phyloP scores from a whole-genome alignment of 1,284 basidiomycete genomes.

The Marasmius oreades region DNA sequence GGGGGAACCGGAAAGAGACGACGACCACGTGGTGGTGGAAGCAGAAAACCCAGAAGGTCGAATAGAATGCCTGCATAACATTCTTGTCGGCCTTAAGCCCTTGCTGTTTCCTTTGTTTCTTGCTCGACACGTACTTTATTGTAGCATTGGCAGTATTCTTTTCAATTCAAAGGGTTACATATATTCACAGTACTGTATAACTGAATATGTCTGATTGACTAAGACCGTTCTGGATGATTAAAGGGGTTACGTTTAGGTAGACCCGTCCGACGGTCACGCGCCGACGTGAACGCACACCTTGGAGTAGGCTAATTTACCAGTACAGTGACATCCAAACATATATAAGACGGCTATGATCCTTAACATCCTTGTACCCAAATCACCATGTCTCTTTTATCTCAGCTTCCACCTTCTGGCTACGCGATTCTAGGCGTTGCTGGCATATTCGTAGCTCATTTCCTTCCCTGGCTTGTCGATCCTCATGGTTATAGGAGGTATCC shows the following conservation, averaged over 20 bases:
- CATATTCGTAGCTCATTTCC: conserved; percentile 8
- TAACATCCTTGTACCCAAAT: not conserved
- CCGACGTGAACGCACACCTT: not conserved
- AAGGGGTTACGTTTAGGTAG: not conserved
- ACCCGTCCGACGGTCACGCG: conserved; percentile 1
- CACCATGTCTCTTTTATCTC: not conserved
- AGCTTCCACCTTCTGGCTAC: not conserved
- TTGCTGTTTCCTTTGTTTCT: not conserved
- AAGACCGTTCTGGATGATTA: not conserved
- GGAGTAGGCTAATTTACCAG: not conserved
- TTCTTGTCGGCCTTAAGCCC: not conserved
- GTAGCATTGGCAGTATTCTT: too few relatives aligned
- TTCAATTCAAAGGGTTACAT: too few relatives aligned
- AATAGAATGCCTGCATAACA: not conserved
- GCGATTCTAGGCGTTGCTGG: not conserved
- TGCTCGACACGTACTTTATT: not conserved
- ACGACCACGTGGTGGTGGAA: not conserved
- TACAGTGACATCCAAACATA: too few relatives aligned
- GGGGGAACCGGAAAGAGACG: not conserved
- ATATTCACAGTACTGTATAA: too few relatives aligned
- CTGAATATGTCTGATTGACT: too few relatives aligned
- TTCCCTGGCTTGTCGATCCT: conserved; percentile 12
- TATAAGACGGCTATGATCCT: not conserved
- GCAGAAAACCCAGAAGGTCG: not conserved
- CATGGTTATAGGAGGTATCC: conserved; percentile 44